A percentile compares a stretch with the other conserved stretches of the same genome.
These are phyloP conservation scores for Cladorrhinum samala DNA, from an alignment of 495 filamentous ascomycete genomes.

Conservation along the genomic window DNA sequence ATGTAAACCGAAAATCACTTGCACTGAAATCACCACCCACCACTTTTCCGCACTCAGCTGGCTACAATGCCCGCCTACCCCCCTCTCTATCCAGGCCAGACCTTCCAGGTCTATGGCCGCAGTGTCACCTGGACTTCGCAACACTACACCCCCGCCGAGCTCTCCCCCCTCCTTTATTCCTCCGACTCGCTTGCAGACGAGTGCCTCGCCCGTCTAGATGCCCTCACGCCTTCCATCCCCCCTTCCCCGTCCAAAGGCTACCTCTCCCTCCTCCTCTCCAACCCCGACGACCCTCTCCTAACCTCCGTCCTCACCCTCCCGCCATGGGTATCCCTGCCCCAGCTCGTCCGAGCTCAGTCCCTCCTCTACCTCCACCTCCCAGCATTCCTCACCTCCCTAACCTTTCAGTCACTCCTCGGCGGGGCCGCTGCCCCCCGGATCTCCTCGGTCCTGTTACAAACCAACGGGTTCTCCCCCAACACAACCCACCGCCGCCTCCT, in stretches of 20 bases:
- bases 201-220: constrained; percentile 4
- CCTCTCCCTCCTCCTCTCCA: neutral
- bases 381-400: constrained; percentile 53
- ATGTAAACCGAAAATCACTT: too few relatives aligned
- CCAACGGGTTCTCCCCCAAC: constrained; percentile 68
- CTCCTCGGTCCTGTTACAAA: constrained; percentile 69
- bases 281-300: constrained; percentile 46
- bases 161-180: neutral
- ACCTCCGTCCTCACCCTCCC: constrained; percentile 60
- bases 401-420: constrained; percentile 60
- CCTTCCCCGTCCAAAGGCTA: neutral
- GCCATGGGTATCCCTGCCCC: constrained; percentile 76
- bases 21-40: too few relatives aligned
- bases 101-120: constrained; percentile 5
- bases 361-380: constrained; percentile 69
- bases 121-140: neutral
- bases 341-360: constrained; percentile 64
- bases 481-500: constrained; percentile 64
- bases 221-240: neutral
- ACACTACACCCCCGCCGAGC: neutral
- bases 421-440: constrained; percentile 59
- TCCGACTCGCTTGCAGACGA: neutral
- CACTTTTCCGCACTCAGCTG: too few relatives aligned
- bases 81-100: constrained; percentile 8
- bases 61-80: constrained; percentile 3